These are phyloP conservation scores for Leishmania martiniquensis DNA, from an alignment of 208 protist species.

Conservation along the genomic window DNA sequence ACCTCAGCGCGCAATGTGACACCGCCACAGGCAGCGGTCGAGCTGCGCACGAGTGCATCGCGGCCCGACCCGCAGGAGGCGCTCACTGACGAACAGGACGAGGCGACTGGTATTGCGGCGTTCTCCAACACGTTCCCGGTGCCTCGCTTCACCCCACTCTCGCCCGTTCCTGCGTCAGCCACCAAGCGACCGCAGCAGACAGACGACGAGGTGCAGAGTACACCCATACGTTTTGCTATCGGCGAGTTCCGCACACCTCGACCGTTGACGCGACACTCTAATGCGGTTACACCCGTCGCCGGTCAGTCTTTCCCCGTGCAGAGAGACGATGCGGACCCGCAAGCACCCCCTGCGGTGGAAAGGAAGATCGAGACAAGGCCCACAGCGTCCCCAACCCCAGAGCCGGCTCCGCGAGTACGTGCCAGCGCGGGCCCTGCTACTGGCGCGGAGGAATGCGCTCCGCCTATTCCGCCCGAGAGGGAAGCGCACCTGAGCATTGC, in stretches of 20 bases:
- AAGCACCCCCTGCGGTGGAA: background rate
- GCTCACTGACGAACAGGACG: background rate
- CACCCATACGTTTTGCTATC: slow-evolving; percentile 19
- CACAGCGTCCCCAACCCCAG: background rate
- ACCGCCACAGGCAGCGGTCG: background rate
- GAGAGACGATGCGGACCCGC: background rate
- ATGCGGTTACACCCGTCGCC: slow-evolving; percentile 8
- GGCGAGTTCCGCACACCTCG: slow-evolving; percentile 46
- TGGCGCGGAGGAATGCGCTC: background rate
- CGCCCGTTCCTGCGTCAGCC: background rate
- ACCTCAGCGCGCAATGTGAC: background rate
- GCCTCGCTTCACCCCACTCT: slow-evolving; percentile 26
- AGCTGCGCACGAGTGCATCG: background rate
- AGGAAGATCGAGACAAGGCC: background rate
- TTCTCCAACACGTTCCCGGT: slow-evolving; percentile 33
- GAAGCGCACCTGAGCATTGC: background rate
- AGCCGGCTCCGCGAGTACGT: background rate
- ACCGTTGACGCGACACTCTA: slow-evolving; percentile 24
- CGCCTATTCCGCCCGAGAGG: too few species aligned
- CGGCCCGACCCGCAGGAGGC: background rate
- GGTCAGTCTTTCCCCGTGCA: background rate
- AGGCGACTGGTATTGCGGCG: slow-evolving; percentile 5
- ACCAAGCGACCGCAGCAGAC: background rate
- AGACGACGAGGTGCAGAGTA: slow-evolving; percentile 7
- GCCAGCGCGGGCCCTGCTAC: background rate